phyloP scores from a whole-genome alignment of 257 asterid genomes.

The Solanum stenotomum region DNA sequence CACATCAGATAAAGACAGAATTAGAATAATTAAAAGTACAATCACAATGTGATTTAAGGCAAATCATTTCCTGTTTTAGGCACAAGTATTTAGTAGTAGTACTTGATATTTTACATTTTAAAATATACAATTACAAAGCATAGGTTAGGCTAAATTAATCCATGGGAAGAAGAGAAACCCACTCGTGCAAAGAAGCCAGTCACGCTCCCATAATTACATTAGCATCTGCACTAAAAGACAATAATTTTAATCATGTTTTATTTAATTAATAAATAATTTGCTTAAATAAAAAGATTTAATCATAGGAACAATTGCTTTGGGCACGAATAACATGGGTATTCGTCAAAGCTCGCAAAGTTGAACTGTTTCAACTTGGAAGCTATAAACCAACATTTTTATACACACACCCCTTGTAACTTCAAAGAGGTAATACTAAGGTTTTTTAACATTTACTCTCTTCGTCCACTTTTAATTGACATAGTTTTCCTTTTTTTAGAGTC shows the following conservation, averaged over 20 bases:
- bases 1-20: neutral
- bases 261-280: neutral
- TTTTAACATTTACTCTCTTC: neutral
- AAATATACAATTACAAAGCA: neutral
- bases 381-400: neutral
- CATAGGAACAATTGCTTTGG: neutral
- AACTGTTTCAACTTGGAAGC: neutral
- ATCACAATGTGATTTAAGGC: neutral
- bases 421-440: neutral
- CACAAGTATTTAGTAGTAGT: neutral
- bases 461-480: neutral
- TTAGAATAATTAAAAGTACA: neutral
- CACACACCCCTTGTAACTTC: neutral
- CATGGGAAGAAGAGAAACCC: constrained; percentile 34
- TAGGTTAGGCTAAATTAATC: neutral
- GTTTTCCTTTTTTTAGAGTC: neutral
- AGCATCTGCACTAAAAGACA: neutral
- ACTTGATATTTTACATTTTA: neutral
- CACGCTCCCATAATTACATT: constrained; percentile 40
- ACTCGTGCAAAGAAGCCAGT: constrained; percentile 47
- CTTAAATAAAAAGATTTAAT: constrained; percentile 18
- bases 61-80: neutral
- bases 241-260: constrained; percentile 5
- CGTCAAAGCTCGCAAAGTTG: constrained; percentile 8
- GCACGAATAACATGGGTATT: constrained; percentile 15